Conservation (phyloP, 1,284 basidiomycete genomes). For the Megacollybia platyphylla region DNA sequence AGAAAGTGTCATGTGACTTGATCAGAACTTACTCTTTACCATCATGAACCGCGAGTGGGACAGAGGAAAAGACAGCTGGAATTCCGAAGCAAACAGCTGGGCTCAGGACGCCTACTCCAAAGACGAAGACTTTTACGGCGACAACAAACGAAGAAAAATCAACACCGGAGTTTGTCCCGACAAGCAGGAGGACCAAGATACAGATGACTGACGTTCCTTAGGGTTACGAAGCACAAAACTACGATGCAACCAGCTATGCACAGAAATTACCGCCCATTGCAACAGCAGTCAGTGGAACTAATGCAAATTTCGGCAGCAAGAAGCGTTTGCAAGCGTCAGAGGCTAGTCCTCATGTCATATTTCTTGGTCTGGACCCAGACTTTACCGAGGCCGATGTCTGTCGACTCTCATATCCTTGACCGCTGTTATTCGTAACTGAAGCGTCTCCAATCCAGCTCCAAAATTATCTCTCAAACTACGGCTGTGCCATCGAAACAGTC, state of each 20-base stretch:
- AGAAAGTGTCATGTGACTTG: constrained; percentile 8
- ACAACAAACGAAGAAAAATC: constrained; percentile 66
- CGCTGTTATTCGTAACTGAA: constrained; percentile 22
- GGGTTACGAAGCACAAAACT: constrained; percentile 33
- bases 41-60: constrained; percentile 64
- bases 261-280: constrained; percentile 18
- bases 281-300: constrained; percentile 27
- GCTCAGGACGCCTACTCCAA: constrained; percentile 31
- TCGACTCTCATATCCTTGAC: constrained; percentile 24
- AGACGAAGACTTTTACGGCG: constrained; percentile 57
- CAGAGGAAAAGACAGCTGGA: constrained; percentile 53
- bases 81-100: constrained; percentile 17
- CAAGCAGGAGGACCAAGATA: not conserved
- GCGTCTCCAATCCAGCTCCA: constrained; percentile 45
- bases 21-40: constrained; percentile 13
- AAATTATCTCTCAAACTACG: constrained; percentile 62
- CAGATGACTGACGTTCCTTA: constrained; percentile 5
- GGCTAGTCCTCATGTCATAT: constrained; percentile 81
- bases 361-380: constrained; percentile 81
- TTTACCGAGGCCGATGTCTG: constrained; percentile 84
- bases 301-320: constrained; percentile 33
- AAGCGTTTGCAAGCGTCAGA: constrained; percentile 69
- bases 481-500: constrained; percentile 68
- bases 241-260: constrained; percentile 22
- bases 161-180: constrained; percentile 50